Percentiles rank a stretch among this genome's conserved stretches.
Conservation (phyloP, 2,329 filamentous ascomycete species). For the Colletotrichum sp. region DNA sequence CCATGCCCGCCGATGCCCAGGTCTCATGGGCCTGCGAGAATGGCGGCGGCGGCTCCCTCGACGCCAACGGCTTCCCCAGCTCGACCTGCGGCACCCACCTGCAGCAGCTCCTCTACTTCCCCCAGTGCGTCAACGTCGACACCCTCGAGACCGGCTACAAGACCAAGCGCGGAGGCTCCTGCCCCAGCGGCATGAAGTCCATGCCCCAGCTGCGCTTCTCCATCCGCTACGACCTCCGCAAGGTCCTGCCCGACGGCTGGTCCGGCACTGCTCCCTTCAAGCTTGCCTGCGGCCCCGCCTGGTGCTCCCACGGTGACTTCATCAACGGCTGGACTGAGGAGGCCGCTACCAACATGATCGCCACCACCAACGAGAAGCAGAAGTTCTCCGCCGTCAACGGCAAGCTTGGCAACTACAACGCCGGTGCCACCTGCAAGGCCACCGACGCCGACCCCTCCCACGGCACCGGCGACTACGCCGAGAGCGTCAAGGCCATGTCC, state of each 20-base stretch:
- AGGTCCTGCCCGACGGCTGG: slow-evolving; percentile 48
- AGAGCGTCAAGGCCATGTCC: slow-evolving; percentile 33
- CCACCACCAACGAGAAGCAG: slow-evolving; percentile 38
- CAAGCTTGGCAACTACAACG: slow-evolving; percentile 33
- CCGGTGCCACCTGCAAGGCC: slow-evolving; percentile 32
- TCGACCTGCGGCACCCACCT: slow-evolving; percentile 63
- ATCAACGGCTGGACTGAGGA: slow-evolving; percentile 54
- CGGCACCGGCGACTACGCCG: slow-evolving; percentile 45
- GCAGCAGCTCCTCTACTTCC: slow-evolving; percentile 55
- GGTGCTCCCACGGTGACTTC: slow-evolving; percentile 52
- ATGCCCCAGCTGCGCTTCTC: slow-evolving; percentile 54
- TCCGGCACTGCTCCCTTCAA: slow-evolving; percentile 46
- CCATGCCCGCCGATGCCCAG: slow-evolving; percentile 24
- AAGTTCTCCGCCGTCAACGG: slow-evolving; percentile 41
- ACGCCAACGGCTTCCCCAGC: slow-evolving; percentile 73
- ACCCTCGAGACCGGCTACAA: slow-evolving; percentile 31
- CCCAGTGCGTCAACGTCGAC: slow-evolving; percentile 27
- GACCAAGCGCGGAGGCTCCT: slow-evolving; percentile 35
- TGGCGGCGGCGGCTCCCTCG: slow-evolving; percentile 33
- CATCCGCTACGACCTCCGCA: slow-evolving; percentile 51
- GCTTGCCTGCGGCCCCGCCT: slow-evolving; percentile 45
- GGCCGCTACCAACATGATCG: slow-evolving; percentile 44
- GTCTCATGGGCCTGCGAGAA: slow-evolving; percentile 35
- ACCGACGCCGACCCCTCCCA: slow-evolving; percentile 43
- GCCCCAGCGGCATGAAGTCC: slow-evolving; percentile 46